These are phyloP conservation scores for Mycena kentingensis DNA, from an alignment of 768 basidiomycete genomes.

Conservation along the genomic window DNA sequence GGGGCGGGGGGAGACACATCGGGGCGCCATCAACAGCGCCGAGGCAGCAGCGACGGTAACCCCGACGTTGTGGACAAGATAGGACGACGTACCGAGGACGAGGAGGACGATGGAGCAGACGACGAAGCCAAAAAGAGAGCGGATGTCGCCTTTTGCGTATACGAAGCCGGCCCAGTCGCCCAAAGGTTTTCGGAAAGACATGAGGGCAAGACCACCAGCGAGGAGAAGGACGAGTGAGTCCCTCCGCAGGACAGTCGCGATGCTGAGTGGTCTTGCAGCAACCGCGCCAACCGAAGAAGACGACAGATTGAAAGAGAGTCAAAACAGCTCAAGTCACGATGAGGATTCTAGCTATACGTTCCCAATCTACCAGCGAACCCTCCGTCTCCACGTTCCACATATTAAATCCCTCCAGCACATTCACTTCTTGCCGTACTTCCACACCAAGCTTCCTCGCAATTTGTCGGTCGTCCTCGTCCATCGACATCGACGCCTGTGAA, in stretches of 20 bases:
- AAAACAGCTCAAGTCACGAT: constrained; percentile 5
- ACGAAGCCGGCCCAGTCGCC: constrained; percentile 52
- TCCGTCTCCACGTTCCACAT: neutral
- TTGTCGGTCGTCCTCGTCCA: constrained; percentile 17
- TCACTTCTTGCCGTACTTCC: neutral
- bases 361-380: neutral
- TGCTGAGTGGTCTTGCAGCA: constrained; percentile 34
- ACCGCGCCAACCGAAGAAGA: constrained; percentile 39
- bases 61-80: constrained; percentile 10
- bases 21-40: neutral
- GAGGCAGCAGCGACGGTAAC: constrained; percentile 2
- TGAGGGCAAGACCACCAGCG: constrained; percentile 60
- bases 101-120: constrained; percentile 69
- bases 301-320: constrained; percentile 15
- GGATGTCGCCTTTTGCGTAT: constrained; percentile 61
- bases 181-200: constrained; percentile 59
- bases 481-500: constrained; percentile 32
- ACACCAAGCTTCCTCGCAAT: constrained; percentile 1
- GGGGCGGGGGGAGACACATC: neutral
- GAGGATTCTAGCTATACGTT: neutral
- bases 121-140: constrained; percentile 69
- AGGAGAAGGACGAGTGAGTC: constrained; percentile 57
- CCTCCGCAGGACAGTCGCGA: constrained; percentile 43
- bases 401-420: neutral
- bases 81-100: constrained; percentile 63